A percentile compares a stretch with the other conserved stretches of the same genome.
Conservation (phyloP, 2,329 filamentous ascomycete species). For the Claviceps arundinis region DNA sequence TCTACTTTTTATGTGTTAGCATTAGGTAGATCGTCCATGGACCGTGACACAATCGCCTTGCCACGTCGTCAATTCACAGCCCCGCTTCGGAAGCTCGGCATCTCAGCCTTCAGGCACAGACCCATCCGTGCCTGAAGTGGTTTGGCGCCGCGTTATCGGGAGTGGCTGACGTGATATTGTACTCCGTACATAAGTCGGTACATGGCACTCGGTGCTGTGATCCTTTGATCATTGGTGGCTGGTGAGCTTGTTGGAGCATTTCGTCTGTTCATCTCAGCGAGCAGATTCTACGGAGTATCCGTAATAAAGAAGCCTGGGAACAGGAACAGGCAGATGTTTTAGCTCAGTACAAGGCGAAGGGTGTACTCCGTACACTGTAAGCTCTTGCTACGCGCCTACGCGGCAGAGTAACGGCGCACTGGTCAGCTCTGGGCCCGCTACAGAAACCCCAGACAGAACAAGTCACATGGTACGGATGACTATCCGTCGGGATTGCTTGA, state of each 20-base stretch:
- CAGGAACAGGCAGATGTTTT: too few relatives aligned
- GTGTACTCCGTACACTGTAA: too few relatives aligned
- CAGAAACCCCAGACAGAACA: not conserved
- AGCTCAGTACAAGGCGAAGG: too few relatives aligned
- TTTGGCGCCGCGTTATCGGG: not conserved
- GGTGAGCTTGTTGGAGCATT: too few relatives aligned
- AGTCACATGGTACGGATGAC: not conserved
- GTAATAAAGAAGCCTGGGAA: too few relatives aligned
- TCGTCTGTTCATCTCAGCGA: too few relatives aligned
- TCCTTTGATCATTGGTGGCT: too few relatives aligned
- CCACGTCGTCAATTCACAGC: constrained; percentile 1
- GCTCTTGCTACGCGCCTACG: too few relatives aligned
- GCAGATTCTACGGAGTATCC: too few relatives aligned
- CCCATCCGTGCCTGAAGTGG: not conserved
- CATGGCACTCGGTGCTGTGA: not conserved
- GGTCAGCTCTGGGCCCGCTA: not conserved
- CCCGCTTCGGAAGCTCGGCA: constrained; percentile 7
- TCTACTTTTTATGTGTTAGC: not conserved
- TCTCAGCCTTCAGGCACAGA: constrained; percentile 6
- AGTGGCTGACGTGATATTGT: not conserved
- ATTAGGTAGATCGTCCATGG: not conserved
- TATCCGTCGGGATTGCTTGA: not conserved
- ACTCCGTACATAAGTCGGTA: not conserved
- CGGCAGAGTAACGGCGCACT: too few relatives aligned
- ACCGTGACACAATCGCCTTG: not conserved